These are phyloP conservation scores for Ailanthus altissimus DNA, from an alignment of 345 rosid species.

Conservation along the genomic window DNA sequence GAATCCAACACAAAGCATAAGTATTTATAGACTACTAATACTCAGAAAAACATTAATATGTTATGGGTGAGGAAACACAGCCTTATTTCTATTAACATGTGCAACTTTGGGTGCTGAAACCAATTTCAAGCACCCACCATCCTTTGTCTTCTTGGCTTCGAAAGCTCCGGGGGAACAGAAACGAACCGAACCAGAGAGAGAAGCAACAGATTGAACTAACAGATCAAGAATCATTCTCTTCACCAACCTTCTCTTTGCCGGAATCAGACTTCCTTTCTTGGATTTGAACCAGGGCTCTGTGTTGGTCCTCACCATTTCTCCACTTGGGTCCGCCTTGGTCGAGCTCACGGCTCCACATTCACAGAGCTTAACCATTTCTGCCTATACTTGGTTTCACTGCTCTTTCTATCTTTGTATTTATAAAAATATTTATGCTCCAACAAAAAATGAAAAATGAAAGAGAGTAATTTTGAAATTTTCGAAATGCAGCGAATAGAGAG, in stretches of 20 bases:
- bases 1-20: background rate
- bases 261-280: slow-evolving; percentile 19
- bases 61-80: background rate
- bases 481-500: background rate
- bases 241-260: slow-evolving; percentile 18
- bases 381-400: background rate
- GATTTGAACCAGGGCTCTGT: slow-evolving; percentile 8
- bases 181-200: background rate
- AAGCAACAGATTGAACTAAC: background rate
- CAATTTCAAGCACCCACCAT: background rate
- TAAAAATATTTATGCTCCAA: background rate
- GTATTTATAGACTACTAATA: too few relatives aligned
- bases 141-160: background rate
- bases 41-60: too few relatives aligned
- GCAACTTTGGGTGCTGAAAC: background rate
- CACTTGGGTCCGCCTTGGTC: background rate
- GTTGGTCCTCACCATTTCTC: background rate
- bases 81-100: background rate
- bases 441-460: too few relatives aligned
- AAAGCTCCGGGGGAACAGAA: background rate
- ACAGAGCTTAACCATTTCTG: background rate
- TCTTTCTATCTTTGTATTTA: background rate
- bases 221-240: slow-evolving; percentile 17
- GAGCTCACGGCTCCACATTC: background rate
- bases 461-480: too few relatives aligned